Conservation (phyloP, 139 green algal genomes). For the Trebouxia sp. region DNA sequence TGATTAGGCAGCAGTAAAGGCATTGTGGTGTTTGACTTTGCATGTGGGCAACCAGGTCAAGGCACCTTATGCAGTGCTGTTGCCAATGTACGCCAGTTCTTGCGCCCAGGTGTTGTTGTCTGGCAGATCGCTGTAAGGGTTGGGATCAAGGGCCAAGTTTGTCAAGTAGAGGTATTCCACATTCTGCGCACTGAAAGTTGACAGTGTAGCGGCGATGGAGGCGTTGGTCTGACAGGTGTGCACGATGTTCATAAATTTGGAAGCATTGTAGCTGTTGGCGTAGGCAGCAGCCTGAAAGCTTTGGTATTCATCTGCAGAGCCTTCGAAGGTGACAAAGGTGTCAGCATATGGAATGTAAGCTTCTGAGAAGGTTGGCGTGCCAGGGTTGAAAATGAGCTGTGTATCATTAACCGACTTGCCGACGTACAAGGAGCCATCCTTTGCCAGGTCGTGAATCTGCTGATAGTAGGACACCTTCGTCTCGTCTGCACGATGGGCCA, state of each 20-base stretch:
- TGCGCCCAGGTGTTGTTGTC: background rate
- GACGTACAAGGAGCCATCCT: background rate
- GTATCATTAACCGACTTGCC: background rate
- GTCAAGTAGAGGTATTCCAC: conserved; percentile 2
- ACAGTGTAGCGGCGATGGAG: background rate
- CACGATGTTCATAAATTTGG: background rate
- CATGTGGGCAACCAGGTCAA: background rate
- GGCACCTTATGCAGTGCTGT: background rate
- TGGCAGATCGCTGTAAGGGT: background rate
- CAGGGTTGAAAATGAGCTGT: conserved; percentile 2
- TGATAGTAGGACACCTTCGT: background rate
- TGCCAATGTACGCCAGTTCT: background rate
- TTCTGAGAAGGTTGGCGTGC: background rate
- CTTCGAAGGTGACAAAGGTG: background rate
- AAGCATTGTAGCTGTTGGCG: background rate
- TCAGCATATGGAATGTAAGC: background rate
- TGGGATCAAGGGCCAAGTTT: background rate
- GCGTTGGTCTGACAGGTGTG: background rate
- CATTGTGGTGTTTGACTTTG: background rate
- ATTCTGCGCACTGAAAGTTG: background rate
- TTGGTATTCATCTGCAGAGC: background rate
- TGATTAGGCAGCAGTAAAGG: too few relatives aligned
- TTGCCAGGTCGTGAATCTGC: background rate
- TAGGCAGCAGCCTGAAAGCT: conserved; percentile 6
- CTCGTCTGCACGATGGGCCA: background rate